A percentile compares a stretch with the other conserved stretches of the same genome.
phyloP scores from a whole-genome alignment of 352 stramenopile genomes.

The Phytophthora meadii region DNA sequence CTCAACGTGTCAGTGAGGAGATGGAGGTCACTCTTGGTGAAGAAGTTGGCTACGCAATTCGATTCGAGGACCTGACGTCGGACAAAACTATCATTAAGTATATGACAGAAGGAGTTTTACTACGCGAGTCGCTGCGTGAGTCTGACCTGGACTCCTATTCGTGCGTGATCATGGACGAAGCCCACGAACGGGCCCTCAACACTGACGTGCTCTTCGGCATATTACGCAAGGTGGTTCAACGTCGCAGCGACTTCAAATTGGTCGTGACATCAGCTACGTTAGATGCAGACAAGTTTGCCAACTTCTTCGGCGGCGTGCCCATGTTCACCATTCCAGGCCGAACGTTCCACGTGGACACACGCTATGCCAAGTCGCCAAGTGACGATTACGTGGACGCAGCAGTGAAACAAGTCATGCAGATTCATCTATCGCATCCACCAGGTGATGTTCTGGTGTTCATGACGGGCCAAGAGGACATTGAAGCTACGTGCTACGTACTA shows the following conservation, averaged over 20 bases:
- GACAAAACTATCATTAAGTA: constrained; percentile 98
- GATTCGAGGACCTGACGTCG: constrained; percentile 94
- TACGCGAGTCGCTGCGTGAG: constrained; percentile 94
- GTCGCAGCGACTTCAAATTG: constrained; percentile 91
- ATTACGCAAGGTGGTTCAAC: constrained; percentile 90
- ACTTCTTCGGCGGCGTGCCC: constrained; percentile 97
- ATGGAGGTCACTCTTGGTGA: constrained; percentile 94
- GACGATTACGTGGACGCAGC: constrained; percentile 99
- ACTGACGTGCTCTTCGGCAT: constrained; percentile 96
- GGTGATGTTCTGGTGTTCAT: constrained; percentile 99
- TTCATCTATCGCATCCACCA: constrained; percentile 96
- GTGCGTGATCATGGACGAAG: constrained; percentile 95
- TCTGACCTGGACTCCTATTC: constrained; percentile 88
- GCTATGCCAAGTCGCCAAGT: constrained; percentile 93
- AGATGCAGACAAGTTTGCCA: constrained; percentile 97
- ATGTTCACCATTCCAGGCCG: constrained; percentile 97
- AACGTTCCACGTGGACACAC: constrained; percentile 87
- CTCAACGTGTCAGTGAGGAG: constrained; percentile 98
- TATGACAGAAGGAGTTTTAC: constrained; percentile 92
- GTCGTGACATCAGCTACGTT: constrained; percentile 97
- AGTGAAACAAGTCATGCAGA: constrained; percentile 98
- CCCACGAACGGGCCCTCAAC: constrained; percentile 94
- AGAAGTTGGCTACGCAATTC: constrained; percentile 93
- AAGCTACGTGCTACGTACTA: constrained; percentile 94
- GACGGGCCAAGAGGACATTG: constrained; percentile 99